Base-by-base conservation (phyloP, 306 rosid genomes). In the Comarum palustre region DNA sequence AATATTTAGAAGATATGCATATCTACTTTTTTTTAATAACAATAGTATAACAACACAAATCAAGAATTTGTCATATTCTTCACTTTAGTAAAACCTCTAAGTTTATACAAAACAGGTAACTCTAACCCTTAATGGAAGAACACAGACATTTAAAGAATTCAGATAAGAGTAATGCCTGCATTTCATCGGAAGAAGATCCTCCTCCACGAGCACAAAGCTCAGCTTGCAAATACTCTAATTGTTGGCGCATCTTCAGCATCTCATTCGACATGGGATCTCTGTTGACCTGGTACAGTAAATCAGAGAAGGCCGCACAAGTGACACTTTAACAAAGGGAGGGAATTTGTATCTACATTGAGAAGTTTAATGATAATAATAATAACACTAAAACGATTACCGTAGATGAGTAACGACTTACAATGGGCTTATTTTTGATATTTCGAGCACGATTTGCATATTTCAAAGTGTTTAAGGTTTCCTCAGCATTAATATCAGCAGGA, bases 401-500 rank as follows among this genome's bases (percentile, higher is more conserved):
- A 52, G 27, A 73, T 51, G 77, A 43, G 74, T 41, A 68, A 62
- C 77, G 66, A 88, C 97, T 90, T 82, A 95, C 99, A 75, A 95
- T 87, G 69, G 99, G 99, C 84, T 95, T 95, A 84, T 95, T 95
- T 78, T 88, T 85, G 77, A 95, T 95, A 82, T 95, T 95, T 69
- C 99, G 99, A 11, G 99, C 99, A 54, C 99, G 97, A 85, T 95
- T 95, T 41, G 99, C 99, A 52, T 95, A 95, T 84, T 95, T 95
- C 75, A 95, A 87, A 84, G 99, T 95, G 88, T 95, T 95, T 16
- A 95, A 89, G 82, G 99, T 95, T 84, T 95, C 99, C 89, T 95
- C 99, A 27, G 96, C 97, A 80, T 95, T 95, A 78, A 95, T 95
- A 79, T 95, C 99, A 69, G 99, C 97, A 65, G 99, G 99, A 81